A percentile compares a stretch with the other conserved stretches of the same genome.
phyloP scores from a whole-genome alignment of 202 grass and related monocot genomes.

The Panicum virgatum region DNA sequence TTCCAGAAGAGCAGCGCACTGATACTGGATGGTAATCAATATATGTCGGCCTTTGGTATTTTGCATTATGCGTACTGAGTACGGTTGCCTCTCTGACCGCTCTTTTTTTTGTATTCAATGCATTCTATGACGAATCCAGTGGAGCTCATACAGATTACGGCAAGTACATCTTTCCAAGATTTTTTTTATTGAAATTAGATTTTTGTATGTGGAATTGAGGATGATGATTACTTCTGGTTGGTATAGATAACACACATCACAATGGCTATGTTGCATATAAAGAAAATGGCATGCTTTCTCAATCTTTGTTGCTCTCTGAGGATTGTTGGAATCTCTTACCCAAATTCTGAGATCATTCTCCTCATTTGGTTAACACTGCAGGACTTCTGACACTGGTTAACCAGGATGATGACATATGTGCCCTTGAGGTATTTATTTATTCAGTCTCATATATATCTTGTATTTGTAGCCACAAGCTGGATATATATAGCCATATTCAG shows the following conservation, averaged over 20 bases:
- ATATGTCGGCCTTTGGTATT: background rate
- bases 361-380: constrained; percentile 38
- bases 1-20: constrained; percentile 69
- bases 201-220: background rate
- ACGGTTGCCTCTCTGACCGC: constrained; percentile 15
- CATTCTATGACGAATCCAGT: constrained; percentile 51
- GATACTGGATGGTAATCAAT: constrained; percentile 74
- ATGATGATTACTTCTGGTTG: background rate
- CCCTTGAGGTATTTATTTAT: constrained; percentile 73
- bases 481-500: too few relatives aligned
- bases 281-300: background rate
- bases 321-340: background rate
- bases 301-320: background rate
- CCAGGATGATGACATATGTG: constrained; percentile 84
- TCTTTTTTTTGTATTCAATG: constrained; percentile 28
- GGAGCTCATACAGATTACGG: constrained; percentile 98
- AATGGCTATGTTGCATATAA: background rate
- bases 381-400: constrained; percentile 89
- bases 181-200: background rate
- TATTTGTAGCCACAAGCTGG: too few relatives aligned
- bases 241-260: background rate
- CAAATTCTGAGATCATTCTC: background rate
- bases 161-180: constrained; percentile 34
- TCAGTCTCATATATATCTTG: background rate
- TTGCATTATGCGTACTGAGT: background rate